Evolutionary conservation across 768 basidiomycete species (phyloP).

Genomic region (Termitomyces eurrhizus): DNA sequence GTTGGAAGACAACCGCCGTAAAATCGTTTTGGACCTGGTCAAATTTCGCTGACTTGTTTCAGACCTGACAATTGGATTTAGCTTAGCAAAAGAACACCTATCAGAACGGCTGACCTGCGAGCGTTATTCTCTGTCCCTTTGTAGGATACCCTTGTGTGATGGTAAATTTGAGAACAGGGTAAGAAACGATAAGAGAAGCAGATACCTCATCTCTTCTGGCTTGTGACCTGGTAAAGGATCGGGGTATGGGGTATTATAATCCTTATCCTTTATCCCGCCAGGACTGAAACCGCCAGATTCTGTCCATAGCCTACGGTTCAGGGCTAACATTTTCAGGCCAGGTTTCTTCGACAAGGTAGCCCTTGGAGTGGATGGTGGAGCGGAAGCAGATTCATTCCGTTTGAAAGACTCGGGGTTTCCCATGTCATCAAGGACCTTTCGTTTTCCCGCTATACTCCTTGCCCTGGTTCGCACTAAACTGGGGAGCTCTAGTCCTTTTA

Average conservation of each 20-base stretch:
- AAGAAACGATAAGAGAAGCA: background rate
- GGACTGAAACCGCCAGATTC: conserved; percentile 3
- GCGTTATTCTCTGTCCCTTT: conserved; percentile 4
- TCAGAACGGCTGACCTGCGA: conserved; percentile 2
- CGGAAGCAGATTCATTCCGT: conserved; percentile 11
- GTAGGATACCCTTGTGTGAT: background rate
- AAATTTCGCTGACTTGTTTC: conserved; percentile 13
- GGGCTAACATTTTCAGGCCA: conserved; percentile 14
- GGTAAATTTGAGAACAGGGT: background rate
- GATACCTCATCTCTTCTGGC: conserved; percentile 11
- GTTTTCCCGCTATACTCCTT: background rate
- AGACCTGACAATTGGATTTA: conserved; percentile 7
- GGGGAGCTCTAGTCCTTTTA: background rate
- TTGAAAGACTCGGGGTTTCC: conserved; percentile 21
- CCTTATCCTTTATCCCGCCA: conserved; percentile 9
- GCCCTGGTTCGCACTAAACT: background rate
- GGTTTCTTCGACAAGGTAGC: conserved; percentile 17
- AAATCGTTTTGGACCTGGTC: conserved; percentile 28
- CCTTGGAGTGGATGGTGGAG: conserved; percentile 17
- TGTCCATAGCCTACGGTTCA: conserved; percentile 15
- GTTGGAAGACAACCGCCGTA: conserved; percentile 31
- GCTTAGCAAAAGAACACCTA: background rate
- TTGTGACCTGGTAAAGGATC: background rate
- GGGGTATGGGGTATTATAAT: conserved; percentile 5
- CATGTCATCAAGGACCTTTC: conserved; percentile 19